These are phyloP conservation scores for Globisporangium abappressorium DNA, from an alignment of 352 stramenopile species.

Conservation along the genomic window DNA sequence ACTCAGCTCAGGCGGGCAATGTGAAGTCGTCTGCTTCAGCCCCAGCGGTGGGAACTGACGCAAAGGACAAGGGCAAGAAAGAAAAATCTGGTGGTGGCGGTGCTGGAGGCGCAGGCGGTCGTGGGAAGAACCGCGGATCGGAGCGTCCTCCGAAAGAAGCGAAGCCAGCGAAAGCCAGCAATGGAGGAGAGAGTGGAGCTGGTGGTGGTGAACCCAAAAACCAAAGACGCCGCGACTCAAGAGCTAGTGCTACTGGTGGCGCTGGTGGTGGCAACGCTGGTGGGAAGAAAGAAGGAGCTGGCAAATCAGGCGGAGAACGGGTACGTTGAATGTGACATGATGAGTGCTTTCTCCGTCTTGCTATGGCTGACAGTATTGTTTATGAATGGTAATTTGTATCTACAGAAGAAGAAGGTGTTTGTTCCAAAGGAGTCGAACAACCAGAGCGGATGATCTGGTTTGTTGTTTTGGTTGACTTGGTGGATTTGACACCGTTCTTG, in stretches of 20 bases:
- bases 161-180: constrained; percentile 23
- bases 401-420: constrained; percentile 67
- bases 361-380: not conserved
- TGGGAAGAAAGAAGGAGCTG: constrained; percentile 34
- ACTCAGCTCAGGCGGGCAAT: not conserved
- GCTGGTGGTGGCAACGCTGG: not conserved
- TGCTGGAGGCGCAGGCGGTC: constrained; percentile 12
- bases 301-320: constrained; percentile 22
- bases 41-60: not conserved
- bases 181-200: constrained; percentile 20
- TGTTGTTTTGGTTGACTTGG: not conserved
- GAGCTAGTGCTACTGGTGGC: constrained; percentile 9
- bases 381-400: not conserved
- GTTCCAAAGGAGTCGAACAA: constrained; percentile 42
- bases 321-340: constrained; percentile 16
- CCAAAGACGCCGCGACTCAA: constrained; percentile 28
- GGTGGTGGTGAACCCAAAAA: constrained; percentile 23
- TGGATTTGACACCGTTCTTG: not conserved
- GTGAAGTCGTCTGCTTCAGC: not conserved
- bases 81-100: not conserved
- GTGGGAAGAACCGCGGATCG: constrained; percentile 26
- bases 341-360: not conserved
- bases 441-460: constrained; percentile 15
- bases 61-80: constrained; percentile 24
- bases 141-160: constrained; percentile 27